Conservation (phyloP, 106 monocot species). For the Platanthera guangdongensis region DNA sequence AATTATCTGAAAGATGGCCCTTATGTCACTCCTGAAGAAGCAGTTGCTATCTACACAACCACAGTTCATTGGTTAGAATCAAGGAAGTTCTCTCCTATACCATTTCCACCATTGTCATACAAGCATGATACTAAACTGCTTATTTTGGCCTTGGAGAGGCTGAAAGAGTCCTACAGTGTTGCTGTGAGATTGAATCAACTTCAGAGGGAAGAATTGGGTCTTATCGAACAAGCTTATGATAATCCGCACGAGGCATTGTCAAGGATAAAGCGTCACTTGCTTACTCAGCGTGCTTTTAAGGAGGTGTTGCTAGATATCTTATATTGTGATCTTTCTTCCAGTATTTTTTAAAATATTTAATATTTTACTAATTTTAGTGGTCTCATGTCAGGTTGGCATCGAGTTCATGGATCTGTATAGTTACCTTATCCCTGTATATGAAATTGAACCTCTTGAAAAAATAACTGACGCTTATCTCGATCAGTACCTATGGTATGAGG, state of each 20-base stretch:
- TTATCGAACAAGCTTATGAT: slow-evolving; percentile 99
- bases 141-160: slow-evolving; percentile 87
- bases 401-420: slow-evolving; percentile 99
- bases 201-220: slow-evolving; percentile 94
- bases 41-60: slow-evolving; percentile 96
- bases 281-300: slow-evolving; percentile 97
- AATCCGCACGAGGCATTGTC: slow-evolving; percentile 98
- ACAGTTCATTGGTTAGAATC: slow-evolving; percentile 99
- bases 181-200: slow-evolving; percentile 93
- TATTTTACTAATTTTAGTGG: background rate
- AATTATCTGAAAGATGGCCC: slow-evolving; percentile 99
- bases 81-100: slow-evolving; percentile 97
- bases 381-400: slow-evolving; percentile 77
- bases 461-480: slow-evolving; percentile 99
- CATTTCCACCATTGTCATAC: slow-evolving; percentile 96
- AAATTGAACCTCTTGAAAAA: slow-evolving; percentile 99
- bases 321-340: background rate
- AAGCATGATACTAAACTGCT: slow-evolving; percentile 99
- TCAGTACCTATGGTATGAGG: slow-evolving; percentile 99
- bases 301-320: slow-evolving; percentile 42
- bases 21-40: slow-evolving; percentile 99
- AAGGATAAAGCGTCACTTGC: slow-evolving; percentile 93
- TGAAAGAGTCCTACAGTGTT: slow-evolving; percentile 97
- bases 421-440: slow-evolving; percentile 97
- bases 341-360: background rate